Evolutionary conservation across 2,329 filamentous ascomycete species (phyloP).

Genomic region (Parasarocladium wereldwijsianum): DNA sequence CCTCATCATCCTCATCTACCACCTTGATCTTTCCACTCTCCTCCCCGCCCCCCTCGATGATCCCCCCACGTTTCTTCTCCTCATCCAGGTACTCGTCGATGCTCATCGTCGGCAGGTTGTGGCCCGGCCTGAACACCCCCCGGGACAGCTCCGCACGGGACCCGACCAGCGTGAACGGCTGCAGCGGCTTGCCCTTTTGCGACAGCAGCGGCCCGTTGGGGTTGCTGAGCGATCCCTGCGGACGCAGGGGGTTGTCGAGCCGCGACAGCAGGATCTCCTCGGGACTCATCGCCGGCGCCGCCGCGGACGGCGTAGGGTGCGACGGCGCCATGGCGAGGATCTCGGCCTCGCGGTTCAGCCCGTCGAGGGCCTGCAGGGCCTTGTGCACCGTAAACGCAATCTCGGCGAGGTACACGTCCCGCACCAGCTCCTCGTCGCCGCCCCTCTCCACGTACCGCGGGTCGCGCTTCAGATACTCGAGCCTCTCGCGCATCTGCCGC

Average conservation of each 20-base stretch:
- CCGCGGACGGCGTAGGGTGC: constrained; percentile 27
- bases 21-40: constrained; percentile 42
- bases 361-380: constrained; percentile 76
- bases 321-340: constrained; percentile 64
- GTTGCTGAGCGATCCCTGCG: constrained; percentile 29
- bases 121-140: constrained; percentile 78
- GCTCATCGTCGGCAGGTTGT: constrained; percentile 91
- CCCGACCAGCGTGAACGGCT: constrained; percentile 78
- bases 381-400: constrained; percentile 61
- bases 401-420: constrained; percentile 64
- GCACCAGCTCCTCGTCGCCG: constrained; percentile 72
- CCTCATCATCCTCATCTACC: constrained; percentile 78
- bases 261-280: constrained; percentile 44
- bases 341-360: constrained; percentile 68
- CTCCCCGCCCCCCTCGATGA: constrained; percentile 82
- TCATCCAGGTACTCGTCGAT: constrained; percentile 97
- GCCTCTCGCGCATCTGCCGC: constrained; percentile 67
- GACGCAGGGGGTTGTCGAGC: constrained; percentile 50
- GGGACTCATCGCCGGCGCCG: constrained; percentile 27
- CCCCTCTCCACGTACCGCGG: constrained; percentile 42
- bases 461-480: constrained; percentile 42
- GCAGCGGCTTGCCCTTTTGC: constrained; percentile 66
- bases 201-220: constrained; percentile 59
- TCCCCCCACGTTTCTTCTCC: constrained; percentile 68
- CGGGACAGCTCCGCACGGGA: constrained; percentile 55